Percentiles rank a stretch among this genome's conserved stretches.
Evolutionary conservation across 495 filamentous ascomycete genomes (phyloP).

Genomic region (Immersiella caudata): DNA sequence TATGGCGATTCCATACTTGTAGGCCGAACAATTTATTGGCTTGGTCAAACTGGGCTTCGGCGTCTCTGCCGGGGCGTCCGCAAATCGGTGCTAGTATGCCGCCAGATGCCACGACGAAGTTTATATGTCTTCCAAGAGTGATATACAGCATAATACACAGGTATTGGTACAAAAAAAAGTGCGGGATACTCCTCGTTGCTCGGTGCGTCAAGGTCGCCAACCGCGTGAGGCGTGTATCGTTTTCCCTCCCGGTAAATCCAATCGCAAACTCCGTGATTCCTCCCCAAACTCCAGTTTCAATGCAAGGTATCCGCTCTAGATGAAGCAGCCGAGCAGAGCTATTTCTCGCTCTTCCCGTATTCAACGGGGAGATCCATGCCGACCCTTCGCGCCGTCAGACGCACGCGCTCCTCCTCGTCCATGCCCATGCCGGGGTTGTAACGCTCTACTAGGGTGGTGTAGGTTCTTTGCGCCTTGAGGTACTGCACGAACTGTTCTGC

Average conservation of each 20-base stretch:
- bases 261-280: not conserved
- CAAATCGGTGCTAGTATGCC: too few species aligned
- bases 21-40: not conserved
- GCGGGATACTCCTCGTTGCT: too few species aligned
- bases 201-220: too few species aligned
- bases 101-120: too few species aligned
- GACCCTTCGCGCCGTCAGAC: constrained; percentile 82
- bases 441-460: constrained; percentile 76
- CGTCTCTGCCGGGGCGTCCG: too few species aligned
- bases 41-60: not conserved
- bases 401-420: constrained; percentile 81
- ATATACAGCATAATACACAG: too few species aligned
- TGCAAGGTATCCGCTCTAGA: not conserved
- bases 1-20: not conserved
- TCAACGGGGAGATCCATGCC: constrained; percentile 81
- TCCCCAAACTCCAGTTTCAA: not conserved
- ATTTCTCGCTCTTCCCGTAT: constrained; percentile 32
- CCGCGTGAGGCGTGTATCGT: not conserved
- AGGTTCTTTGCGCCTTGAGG: constrained; percentile 77
- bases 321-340: not conserved
- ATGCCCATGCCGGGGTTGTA: constrained; percentile 90
- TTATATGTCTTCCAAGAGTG: too few species aligned
- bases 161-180: too few species aligned
- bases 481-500: constrained; percentile 80
- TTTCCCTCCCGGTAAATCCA: not conserved